Evolutionary conservation across 2,329 filamentous ascomycete species (phyloP), one percentile per base, ranked within the genome.

Genomic region (Coniella lustricola): DNA sequence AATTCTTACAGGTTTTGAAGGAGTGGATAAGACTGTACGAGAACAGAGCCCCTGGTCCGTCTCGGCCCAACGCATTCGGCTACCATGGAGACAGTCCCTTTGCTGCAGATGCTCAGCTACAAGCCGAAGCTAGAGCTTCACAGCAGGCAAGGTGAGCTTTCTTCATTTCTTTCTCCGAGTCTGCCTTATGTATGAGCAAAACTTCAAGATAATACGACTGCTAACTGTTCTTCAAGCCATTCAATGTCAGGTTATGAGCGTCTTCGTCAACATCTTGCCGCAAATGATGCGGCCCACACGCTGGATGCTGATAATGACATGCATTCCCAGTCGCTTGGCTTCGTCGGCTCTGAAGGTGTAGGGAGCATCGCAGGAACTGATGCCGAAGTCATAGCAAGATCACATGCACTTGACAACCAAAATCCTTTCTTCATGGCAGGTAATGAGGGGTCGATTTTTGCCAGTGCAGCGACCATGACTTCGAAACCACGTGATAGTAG

Each of bases 11-110:
- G 3, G 22, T 25, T 13, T 25, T 54, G n/a, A 45, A 45, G 39
- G 39, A 44, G 4, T 54, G 49, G 52, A 40, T 49, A 21, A 46
- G 31, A 25, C 29, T 37, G 4, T 50, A 40, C 18, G 44, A 52
- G 36, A 35, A 34, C 22, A 52, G n/a, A 16, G 34, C 39, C 12
- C 33, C 41, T 4, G 44, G 39, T 9, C 40, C 48, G 13, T 21
- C 29, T 32, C 41, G 39, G 32, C 31, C 44, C 18, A 16, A 18
- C 25, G 29, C 37, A 3, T 34, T 34, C 12, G 20, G 12, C n/a
- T 21, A 31, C 32, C 39, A 48, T 32, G 40, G 40, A 3, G 47
- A 44, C 39, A 34, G 22, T 7, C 22, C 44, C 9, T 50, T 38
- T 32, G 31, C 44, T 32, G 17, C 45, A n/a, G 32, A 42, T 7